Conservation (phyloP, 1,284 basidiomycete species). For the Abortiporus biennis region DNA sequence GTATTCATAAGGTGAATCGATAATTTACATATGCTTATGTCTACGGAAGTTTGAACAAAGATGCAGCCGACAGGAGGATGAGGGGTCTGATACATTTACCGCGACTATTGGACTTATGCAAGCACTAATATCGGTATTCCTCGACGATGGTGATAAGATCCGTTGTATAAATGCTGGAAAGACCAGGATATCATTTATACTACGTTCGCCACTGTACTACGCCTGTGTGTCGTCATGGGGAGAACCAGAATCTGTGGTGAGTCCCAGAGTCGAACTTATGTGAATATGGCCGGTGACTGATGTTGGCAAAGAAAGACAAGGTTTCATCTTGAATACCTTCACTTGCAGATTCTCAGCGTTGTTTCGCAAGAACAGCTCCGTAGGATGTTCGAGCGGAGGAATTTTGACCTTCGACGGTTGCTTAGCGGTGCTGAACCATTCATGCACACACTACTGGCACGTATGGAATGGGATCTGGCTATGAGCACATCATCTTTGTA, state of each 20-base stretch:
- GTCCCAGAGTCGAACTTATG: conserved; percentile 29
- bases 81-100: conserved; percentile 60
- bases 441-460: conserved; percentile 61
- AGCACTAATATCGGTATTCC: conserved; percentile 88
- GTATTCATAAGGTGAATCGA: conserved; percentile 71
- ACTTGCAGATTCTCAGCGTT: conserved; percentile 88
- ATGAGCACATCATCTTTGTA: conserved; percentile 79
- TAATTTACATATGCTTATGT: background rate
- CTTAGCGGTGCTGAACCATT: conserved; percentile 85
- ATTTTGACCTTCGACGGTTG: conserved; percentile 86
- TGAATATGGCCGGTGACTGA: conserved; percentile 9
- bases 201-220: conserved; percentile 86
- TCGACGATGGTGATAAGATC: conserved; percentile 81
- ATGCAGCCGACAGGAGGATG: conserved; percentile 42
- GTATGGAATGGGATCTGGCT: conserved; percentile 74
- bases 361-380: conserved; percentile 82
- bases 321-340: conserved; percentile 90
- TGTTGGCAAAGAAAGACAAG: conserved; percentile 72
- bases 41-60: too few species aligned
- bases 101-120: conserved; percentile 91
- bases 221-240: conserved; percentile 88
- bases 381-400: conserved; percentile 83
- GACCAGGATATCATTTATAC: conserved; percentile 78
- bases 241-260: conserved; percentile 89
- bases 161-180: conserved; percentile 73